Evolutionary conservation across 257 asterid genomes (phyloP), one percentile per base, ranked within the genome.

Genomic region (Thymus mandschuricus): DNA sequence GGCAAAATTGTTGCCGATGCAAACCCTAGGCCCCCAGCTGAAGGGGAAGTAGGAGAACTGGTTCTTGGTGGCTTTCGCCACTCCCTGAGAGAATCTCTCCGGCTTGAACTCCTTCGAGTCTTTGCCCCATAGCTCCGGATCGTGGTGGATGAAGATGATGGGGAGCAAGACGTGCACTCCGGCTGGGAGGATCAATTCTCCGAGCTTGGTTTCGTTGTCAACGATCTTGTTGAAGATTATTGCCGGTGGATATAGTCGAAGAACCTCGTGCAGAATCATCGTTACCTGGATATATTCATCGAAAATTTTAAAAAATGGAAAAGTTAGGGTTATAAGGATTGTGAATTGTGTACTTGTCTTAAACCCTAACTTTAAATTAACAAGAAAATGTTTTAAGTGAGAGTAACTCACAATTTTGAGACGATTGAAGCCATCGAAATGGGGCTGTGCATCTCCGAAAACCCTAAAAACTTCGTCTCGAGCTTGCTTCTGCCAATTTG

Each of bases 31-130:
- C 28, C 86, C 89, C 84, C 80, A 82, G 50, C 87, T 76, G 68
- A 84, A 83, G 2, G 88, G 88, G 43, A 81, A 76, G 71, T 75
- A 86, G 1, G 74, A 75, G 7, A 77, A 75, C 21, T 46, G 75
- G 13, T 79, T 81, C 3, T 79, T 79, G 0, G 92, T 82, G 0
- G 86, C 89, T 13, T 74, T 81, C 10, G 88, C 82, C 9, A 84
- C 27, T 43, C 92, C 89, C 45, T 77, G 38, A 8, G 79, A 54
- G 62, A 87, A 87, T 68, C 89, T 81, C 7, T 84, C 82, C 3
- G 89, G 92, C 1, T 79, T 87, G 80, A 87, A 87, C 54, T 83
- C 83, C 29, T 75, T 68, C 13, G 73, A 79, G 69, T 87, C 89
- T 8, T 76, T 81, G 1, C 88, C 88, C 93, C 93, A 87, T 0